phyloP scores from a whole-genome alignment of 768 basidiomycete species.

The Lentinus brumalis region DNA sequence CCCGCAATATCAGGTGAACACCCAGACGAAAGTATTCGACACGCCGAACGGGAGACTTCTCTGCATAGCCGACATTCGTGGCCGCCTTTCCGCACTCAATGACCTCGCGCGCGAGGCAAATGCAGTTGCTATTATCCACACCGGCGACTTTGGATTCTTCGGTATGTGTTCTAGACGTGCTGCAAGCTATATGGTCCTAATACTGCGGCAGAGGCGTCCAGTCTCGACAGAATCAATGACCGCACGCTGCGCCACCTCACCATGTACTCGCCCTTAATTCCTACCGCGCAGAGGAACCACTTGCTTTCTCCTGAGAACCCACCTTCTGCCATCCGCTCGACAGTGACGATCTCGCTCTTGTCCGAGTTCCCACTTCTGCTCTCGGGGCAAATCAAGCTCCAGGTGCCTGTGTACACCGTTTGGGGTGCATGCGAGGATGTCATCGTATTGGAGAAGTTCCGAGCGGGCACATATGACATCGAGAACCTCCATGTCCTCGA shows the following conservation, averaged over 20 bases:
- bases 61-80: constrained; percentile 93
- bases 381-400: constrained; percentile 86
- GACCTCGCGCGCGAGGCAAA: constrained; percentile 86
- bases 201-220: constrained; percentile 59
- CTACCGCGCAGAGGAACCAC: constrained; percentile 77
- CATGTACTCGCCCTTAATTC: constrained; percentile 93
- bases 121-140: constrained; percentile 93
- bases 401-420: constrained; percentile 93
- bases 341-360: constrained; percentile 74
- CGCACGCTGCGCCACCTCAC: constrained; percentile 94
- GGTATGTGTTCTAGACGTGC: constrained; percentile 45
- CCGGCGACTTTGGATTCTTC: constrained; percentile 99
- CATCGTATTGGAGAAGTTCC: constrained; percentile 88
- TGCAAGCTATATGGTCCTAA: not conserved
- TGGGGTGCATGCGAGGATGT: constrained; percentile 99
- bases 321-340: constrained; percentile 67
- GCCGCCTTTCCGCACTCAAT: constrained; percentile 85
- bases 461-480: constrained; percentile 77
- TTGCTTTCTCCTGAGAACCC: constrained; percentile 75
- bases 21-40: constrained; percentile 80
- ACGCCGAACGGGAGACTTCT: constrained; percentile 83
- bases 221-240: constrained; percentile 90
- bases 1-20: constrained; percentile 56
- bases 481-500: constrained; percentile 92
- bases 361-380: constrained; percentile 94